These are phyloP conservation scores for Hyaloscypha hepaticicola DNA, from an alignment of 495 filamentous ascomycete genomes.

Conservation along the genomic window DNA sequence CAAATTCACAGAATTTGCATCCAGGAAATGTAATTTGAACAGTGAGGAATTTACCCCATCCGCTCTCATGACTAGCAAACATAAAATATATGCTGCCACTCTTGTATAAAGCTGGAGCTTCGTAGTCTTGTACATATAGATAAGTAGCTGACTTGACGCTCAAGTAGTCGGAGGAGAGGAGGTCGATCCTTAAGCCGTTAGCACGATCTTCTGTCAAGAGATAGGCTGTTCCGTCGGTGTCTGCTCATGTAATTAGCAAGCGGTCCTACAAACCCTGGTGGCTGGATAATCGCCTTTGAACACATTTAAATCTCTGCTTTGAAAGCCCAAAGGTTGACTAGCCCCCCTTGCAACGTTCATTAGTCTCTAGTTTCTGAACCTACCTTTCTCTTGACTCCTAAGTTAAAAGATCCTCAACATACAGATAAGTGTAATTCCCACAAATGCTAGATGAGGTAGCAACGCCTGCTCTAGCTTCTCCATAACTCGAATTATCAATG, in stretches of 20 bases:
- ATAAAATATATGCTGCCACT: slow-evolving; percentile 51
- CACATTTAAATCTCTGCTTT: slow-evolving; percentile 61
- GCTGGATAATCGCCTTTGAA: slow-evolving; percentile 49
- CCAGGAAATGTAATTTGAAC: too few relatives aligned
- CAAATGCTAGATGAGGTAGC: slow-evolving; percentile 59
- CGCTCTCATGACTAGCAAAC: slow-evolving; percentile 47
- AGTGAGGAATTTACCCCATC: slow-evolving; percentile 22
- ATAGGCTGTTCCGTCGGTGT: slow-evolving; percentile 59
- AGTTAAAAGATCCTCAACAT: slow-evolving; percentile 7
- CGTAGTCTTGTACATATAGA: slow-evolving; percentile 43
- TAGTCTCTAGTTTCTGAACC: not conserved
- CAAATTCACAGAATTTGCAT: not conserved
- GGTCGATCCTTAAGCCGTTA: slow-evolving; percentile 53
- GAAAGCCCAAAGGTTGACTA: slow-evolving; percentile 49
- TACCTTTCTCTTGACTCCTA: not conserved
- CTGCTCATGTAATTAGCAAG: slow-evolving; percentile 4
- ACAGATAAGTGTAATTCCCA: slow-evolving; percentile 51
- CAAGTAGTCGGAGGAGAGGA: slow-evolving; percentile 48
- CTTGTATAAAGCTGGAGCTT: slow-evolving; percentile 50
- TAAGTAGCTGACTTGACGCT: slow-evolving; percentile 40
- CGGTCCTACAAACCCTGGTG: not conserved
- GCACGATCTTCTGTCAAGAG: slow-evolving; percentile 61
- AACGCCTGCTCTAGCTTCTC: slow-evolving; percentile 63
- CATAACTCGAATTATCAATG: slow-evolving; percentile 61
- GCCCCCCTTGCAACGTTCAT: slow-evolving; percentile 28